phyloP scores from a whole-genome alignment of 129 eudicot genomes.

The Dittrichia graveolens region DNA sequence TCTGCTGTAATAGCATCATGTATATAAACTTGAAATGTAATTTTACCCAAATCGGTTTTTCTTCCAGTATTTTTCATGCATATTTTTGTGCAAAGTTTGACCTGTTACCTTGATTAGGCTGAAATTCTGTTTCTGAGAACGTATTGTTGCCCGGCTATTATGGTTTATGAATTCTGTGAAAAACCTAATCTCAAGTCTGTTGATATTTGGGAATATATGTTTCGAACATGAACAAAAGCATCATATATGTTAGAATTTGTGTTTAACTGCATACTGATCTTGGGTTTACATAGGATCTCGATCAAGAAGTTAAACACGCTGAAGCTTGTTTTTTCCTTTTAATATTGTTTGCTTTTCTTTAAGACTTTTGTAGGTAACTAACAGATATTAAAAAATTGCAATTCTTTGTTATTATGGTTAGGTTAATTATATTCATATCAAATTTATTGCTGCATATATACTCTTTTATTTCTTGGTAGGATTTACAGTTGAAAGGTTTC shows the following conservation, averaged over 20 bases:
- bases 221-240: neutral
- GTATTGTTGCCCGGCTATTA: too few relatives aligned
- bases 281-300: too few relatives aligned
- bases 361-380: neutral
- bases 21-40: neutral
- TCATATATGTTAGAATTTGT: neutral
- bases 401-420: neutral
- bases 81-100: neutral
- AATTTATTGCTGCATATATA: neutral
- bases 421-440: neutral
- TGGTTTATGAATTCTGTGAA: neutral
- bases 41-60: neutral
- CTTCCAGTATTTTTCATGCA: too few relatives aligned
- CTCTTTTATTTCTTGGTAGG: neutral
- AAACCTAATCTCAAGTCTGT: neutral
- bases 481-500: neutral
- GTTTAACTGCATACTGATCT: neutral
- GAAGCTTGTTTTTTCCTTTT: too few relatives aligned
- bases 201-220: neutral
- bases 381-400: neutral
- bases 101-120: neutral
- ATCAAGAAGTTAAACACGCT: too few relatives aligned
- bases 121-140: neutral
- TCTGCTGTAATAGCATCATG: constrained; percentile 11
- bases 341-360: too few relatives aligned